Conservation (phyloP, 805 yeast genomes). For the Ogataea henricii region DNA sequence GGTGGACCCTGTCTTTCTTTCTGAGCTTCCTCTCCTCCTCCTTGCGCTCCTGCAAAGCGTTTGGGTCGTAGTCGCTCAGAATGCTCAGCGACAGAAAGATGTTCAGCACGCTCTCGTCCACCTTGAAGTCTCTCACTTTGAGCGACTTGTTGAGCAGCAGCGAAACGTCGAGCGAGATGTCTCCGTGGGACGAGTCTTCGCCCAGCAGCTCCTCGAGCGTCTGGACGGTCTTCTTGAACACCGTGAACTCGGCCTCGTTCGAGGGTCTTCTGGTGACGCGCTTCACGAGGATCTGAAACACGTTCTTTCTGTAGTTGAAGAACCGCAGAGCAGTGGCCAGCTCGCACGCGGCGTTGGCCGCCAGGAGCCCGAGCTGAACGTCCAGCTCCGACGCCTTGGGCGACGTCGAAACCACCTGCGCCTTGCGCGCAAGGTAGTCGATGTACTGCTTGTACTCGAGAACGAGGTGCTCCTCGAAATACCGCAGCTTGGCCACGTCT, state of each 20-base stretch:
- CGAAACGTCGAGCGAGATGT: conserved; percentile 72
- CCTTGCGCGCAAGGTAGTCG: conserved; percentile 46
- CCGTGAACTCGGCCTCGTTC: conserved; percentile 46
- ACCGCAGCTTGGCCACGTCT: conserved; percentile 77
- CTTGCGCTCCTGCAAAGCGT: conserved; percentile 48
- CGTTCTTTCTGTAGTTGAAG: conserved; percentile 80
- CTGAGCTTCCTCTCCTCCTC: conserved; percentile 52
- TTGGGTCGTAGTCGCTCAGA: conserved; percentile 73
- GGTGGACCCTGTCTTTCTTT: conserved; percentile 87
- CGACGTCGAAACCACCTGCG: conserved; percentile 35
- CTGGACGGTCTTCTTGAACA: conserved; percentile 60
- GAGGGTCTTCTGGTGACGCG: conserved; percentile 63
- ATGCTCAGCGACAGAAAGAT: conserved; percentile 67
- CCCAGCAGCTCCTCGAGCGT: conserved; percentile 68
- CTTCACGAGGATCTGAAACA: conserved; percentile 66
- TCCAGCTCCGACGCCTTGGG: conserved; percentile 36
- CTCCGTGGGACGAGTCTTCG: conserved; percentile 81
- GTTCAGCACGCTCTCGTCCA: conserved; percentile 81
- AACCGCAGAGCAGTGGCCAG: conserved; percentile 65
- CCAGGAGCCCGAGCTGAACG: conserved; percentile 52
- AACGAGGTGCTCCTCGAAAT: conserved; percentile 78
- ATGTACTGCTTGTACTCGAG: conserved; percentile 68
- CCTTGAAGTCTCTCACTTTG: conserved; percentile 70
- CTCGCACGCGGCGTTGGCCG: conserved; percentile 80
- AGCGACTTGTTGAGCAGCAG: conserved; percentile 69